phyloP scores from a whole-genome alignment of 2,329 filamentous ascomycete genomes.

The Exserohilum turcica region DNA sequence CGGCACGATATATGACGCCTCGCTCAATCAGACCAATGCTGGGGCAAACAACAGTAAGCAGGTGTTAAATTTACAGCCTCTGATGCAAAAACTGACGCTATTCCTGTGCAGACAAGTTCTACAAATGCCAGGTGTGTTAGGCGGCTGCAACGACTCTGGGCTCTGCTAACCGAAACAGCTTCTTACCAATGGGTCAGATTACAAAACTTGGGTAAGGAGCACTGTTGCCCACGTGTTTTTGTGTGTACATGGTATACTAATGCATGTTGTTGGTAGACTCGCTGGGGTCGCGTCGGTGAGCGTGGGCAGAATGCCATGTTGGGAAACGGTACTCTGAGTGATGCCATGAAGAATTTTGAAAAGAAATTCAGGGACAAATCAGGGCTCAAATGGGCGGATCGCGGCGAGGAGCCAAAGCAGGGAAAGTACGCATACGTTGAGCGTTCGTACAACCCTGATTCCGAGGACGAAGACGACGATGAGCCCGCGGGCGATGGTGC shows the following conservation, averaged over 20 bases:
- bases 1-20: constrained; percentile 76
- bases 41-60: constrained; percentile 65
- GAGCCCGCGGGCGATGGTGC: constrained; percentile 15
- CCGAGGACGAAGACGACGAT: constrained; percentile 51
- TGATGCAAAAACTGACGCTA: neutral
- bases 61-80: too few species aligned
- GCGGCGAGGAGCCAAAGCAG: constrained; percentile 60
- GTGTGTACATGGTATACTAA: neutral
- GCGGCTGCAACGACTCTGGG: neutral
- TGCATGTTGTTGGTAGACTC: constrained; percentile 61
- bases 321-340: constrained; percentile 44
- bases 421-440: constrained; percentile 81
- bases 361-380: constrained; percentile 65
- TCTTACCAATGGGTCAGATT: constrained; percentile 40
- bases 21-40: constrained; percentile 77
- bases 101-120: constrained; percentile 69
- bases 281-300: constrained; percentile 78
- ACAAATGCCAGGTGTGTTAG: constrained; percentile 66
- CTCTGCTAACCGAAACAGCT: constrained; percentile 4
- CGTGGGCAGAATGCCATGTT: constrained; percentile 53
- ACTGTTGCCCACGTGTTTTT: neutral
- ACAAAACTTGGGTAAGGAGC: constrained; percentile 50
- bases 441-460: constrained; percentile 73
- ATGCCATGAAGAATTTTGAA: constrained; percentile 54
- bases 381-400: constrained; percentile 58